These are phyloP conservation scores for Hymenoscyphus fructigenus DNA, from an alignment of 2,329 filamentous ascomycete genomes.

Conservation along the genomic window DNA sequence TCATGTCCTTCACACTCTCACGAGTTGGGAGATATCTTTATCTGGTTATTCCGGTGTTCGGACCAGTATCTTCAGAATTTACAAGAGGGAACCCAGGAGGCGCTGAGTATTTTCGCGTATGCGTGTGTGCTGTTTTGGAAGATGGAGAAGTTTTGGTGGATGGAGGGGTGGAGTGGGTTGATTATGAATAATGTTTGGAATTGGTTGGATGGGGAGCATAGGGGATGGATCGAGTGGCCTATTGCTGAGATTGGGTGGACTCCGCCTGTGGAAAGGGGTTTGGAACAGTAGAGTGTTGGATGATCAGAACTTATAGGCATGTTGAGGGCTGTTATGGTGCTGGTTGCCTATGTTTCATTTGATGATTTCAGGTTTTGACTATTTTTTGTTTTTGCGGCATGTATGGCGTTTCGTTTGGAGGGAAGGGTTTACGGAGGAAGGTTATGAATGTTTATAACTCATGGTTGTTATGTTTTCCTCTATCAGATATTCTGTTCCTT, in stretches of 20 bases:
- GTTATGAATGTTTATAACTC: too few relatives aligned
- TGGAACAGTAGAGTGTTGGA: not conserved
- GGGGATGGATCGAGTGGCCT: constrained; percentile 18
- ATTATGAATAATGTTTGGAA: constrained; percentile 36
- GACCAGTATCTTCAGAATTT: constrained; percentile 33
- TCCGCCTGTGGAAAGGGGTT: not conserved
- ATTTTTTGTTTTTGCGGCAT: not conserved
- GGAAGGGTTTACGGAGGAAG: not conserved
- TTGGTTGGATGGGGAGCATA: constrained; percentile 37
- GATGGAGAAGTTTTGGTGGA: constrained; percentile 20
- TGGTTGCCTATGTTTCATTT: not conserved
- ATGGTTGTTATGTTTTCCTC: too few relatives aligned
- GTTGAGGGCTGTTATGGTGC: too few relatives aligned
- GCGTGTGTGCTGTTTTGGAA: constrained; percentile 19
- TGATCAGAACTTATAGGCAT: not conserved
- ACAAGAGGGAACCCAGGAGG: constrained; percentile 35
- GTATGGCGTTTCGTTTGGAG: not conserved
- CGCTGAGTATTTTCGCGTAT: constrained; percentile 22
- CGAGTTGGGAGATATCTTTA: constrained; percentile 21
- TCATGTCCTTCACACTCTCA: constrained; percentile 5
- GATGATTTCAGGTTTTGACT: not conserved
- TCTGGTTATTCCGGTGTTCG: constrained; percentile 18
- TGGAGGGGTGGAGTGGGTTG: constrained; percentile 37
- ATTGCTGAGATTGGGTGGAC: constrained; percentile 13
- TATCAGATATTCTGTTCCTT: too few relatives aligned